Evolutionary conservation across 176 grass and related monocot genomes (phyloP), one percentile per base, ranked within the genome.

Genomic region (Raddia distichophylla): DNA sequence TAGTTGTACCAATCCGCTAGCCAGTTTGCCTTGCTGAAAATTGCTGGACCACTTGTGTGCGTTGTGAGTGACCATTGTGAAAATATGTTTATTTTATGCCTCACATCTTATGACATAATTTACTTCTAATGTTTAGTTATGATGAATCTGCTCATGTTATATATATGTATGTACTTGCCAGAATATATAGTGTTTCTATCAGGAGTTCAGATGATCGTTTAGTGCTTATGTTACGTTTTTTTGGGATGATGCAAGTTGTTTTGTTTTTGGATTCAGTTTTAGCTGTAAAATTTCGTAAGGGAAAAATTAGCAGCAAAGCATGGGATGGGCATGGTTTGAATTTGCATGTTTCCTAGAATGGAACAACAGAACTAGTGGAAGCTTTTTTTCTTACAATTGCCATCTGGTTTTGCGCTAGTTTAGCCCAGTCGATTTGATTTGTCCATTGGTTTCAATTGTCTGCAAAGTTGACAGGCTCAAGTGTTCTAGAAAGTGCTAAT

Each of bases 41-140:
- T 76, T 76, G 87, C 85, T 69, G 70, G 65, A 81, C 87, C 87
- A 82, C 81, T 88, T 60, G 86, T 42, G 80, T 58, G 67, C 67
- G 86, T 44, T 63, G 42, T 83, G 84, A 79, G 74, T 83, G 79
- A 62, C 75, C 58, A 45, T 74, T 82, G 80, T 83, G 60, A 63
- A 76, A 75, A 83, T 75, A 81, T 78, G 34, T 86, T 86, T 74
- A 73, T 90, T 77, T 67, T 78, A 82, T 78, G 78, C 61, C 44
- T 74, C 68, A 57, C 22, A 53, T 73, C 50, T 78, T 71, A 71
- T 85, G 55, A 85, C 82, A 85, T 85, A 85, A 81, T 81, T 82
- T 71, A 81, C 87, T 77, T 45, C 64, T 85, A 77, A 72, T 85
- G 62, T 78, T 59, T 82, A 83, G 83, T 72, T 90, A 74, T 16